A percentile compares a stretch with the other conserved stretches of the same genome.
Conservation (phyloP, 345 rosid genomes). For the Ceriops tagal region DNA sequence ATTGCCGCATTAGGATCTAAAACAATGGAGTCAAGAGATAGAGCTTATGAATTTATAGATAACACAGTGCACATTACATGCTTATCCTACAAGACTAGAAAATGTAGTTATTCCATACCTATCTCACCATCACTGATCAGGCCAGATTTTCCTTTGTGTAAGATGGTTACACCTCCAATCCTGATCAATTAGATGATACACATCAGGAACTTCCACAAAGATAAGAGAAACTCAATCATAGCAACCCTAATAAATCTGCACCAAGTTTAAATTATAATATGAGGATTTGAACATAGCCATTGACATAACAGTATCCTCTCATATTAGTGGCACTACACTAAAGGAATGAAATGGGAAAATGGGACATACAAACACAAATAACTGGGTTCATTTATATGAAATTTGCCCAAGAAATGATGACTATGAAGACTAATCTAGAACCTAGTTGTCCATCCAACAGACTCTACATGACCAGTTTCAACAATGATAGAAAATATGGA, state of each 20-base stretch:
- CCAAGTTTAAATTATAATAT: no score
- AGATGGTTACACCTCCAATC: constrained; percentile 83
- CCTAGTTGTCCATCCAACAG: no score
- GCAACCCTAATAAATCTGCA: background rate
- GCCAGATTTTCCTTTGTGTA: constrained; percentile 80
- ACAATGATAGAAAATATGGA: no score
- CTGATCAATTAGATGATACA: constrained; percentile 28
- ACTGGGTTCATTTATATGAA: background rate
- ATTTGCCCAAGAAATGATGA: background rate
- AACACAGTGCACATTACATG: no score
- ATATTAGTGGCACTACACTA: no score
- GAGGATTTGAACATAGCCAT: no score
- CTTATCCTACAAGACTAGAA: no score
- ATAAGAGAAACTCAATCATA: background rate
- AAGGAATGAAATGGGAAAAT: background rate
- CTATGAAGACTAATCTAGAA: no score
- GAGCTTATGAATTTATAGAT: no score
- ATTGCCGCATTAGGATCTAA: no score
- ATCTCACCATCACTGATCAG: constrained; percentile 69
- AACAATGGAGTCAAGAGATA: no score
- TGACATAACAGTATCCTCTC: no score
- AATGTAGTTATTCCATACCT: constrained; percentile 39
- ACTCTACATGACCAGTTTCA: background rate
- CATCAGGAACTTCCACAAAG: constrained; percentile 18
- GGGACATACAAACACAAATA: background rate